Evolutionary conservation across 805 yeast genomes (phyloP).

Genomic region (Lachancea cidri): DNA sequence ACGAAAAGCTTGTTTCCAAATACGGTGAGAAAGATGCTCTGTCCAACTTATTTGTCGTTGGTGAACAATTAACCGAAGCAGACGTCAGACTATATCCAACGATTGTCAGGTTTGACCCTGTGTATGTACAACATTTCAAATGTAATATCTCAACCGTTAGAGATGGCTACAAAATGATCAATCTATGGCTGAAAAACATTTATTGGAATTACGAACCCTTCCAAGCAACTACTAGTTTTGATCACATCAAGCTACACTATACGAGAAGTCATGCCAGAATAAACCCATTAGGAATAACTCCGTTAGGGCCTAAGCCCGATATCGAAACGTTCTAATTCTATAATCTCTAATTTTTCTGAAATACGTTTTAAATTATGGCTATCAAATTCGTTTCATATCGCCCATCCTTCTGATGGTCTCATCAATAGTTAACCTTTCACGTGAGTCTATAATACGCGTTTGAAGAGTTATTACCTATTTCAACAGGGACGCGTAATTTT

Average conservation of each 20-base stretch:
- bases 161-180: conserved; percentile 67
- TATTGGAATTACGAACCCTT: conserved; percentile 78
- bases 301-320: conserved; percentile 82
- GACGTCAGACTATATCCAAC: conserved; percentile 86
- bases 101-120: conserved; percentile 85
- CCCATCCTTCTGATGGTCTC: background rate
- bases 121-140: conserved; percentile 92
- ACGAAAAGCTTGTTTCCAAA: conserved; percentile 25
- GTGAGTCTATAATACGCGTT: background rate
- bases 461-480: background rate
- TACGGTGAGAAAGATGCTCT: conserved; percentile 17
- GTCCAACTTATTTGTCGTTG: conserved; percentile 44
- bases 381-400: too few species aligned
- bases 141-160: conserved; percentile 82
- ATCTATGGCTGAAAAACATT: conserved; percentile 74
- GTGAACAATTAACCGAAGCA: conserved; percentile 76
- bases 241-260: conserved; percentile 88
- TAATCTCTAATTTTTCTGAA: too few species aligned
- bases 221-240: conserved; percentile 74
- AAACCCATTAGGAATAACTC: conserved; percentile 81
- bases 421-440: background rate
- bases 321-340: conserved; percentile 45
- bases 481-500: background rate
- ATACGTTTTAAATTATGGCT: too few species aligned
- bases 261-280: conserved; percentile 77